Evolutionary conservation across 2,329 filamentous ascomycete species (phyloP).

Genomic region (Botrytis squamosa): DNA sequence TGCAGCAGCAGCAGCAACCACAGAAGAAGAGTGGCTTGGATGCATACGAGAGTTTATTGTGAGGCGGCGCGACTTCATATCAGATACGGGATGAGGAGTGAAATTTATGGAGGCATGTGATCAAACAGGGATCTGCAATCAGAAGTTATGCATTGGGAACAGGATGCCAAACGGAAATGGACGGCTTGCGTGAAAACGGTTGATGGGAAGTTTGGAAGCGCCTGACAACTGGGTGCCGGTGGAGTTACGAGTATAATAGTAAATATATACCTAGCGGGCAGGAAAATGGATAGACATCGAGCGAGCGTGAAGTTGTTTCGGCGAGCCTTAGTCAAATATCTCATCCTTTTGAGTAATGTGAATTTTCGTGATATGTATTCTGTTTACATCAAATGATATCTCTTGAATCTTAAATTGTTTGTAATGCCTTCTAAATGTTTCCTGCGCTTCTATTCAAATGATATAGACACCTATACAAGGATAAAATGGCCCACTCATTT

Average conservation of each 20-base stretch:
- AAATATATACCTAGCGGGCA: background rate
- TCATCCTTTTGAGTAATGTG: background rate
- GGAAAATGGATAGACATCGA: background rate
- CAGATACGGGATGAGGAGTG: background rate
- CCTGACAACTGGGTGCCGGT: background rate
- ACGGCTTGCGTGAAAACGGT: background rate
- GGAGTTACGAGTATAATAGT: conserved; percentile 11
- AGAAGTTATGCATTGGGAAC: background rate
- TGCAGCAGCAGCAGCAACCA: conserved; percentile 26
- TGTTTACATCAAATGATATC: background rate
- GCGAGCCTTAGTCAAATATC: background rate
- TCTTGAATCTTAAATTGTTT: background rate
- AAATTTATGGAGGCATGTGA: background rate
- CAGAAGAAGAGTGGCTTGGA: conserved; percentile 49
- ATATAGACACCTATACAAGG: background rate
- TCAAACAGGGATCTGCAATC: background rate
- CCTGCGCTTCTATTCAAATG: background rate
- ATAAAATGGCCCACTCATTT: background rate
- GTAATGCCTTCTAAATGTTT: background rate
- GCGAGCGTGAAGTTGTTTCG: background rate
- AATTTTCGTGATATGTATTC: background rate
- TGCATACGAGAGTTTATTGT: conserved; percentile 57
- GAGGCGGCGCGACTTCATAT: conserved; percentile 22
- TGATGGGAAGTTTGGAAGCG: background rate
- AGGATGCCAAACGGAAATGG: background rate